These are phyloP conservation scores for Mycena leptocephala DNA, from an alignment of 768 basidiomycete species.

Conservation along the genomic window DNA sequence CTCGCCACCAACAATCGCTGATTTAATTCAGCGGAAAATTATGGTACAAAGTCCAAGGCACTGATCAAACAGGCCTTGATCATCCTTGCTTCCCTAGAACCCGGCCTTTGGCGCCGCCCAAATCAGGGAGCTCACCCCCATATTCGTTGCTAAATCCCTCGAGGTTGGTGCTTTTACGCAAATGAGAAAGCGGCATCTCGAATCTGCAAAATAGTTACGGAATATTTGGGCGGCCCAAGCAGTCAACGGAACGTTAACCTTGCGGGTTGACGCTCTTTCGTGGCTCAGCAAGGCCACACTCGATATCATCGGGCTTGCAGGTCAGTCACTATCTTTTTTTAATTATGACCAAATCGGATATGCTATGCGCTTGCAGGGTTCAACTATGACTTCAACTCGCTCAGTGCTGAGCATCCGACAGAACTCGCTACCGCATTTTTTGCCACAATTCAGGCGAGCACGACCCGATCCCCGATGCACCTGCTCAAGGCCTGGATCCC, in stretches of 20 bases:
- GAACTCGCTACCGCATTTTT: constrained; percentile 62
- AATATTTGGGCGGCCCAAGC: constrained; percentile 61
- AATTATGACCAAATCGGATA: constrained; percentile 42
- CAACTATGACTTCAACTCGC: constrained; percentile 45
- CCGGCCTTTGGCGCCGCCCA: constrained; percentile 66
- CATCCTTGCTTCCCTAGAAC: constrained; percentile 45
- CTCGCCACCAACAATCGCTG: too few relatives aligned
- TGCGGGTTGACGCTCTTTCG: constrained; percentile 68
- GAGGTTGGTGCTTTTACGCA: too few relatives aligned
- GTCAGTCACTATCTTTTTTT: constrained; percentile 58
- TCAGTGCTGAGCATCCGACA: constrained; percentile 37
- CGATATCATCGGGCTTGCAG: constrained; percentile 84
- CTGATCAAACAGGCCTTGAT: background rate
- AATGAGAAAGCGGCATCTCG: background rate
- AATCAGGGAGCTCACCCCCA: constrained; percentile 57
- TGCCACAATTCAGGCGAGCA: constrained; percentile 47
- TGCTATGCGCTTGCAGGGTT: constrained; percentile 37
- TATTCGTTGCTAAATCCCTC: constrained; percentile 57
- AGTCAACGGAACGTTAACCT: constrained; percentile 35
- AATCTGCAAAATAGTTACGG: constrained; percentile 54
- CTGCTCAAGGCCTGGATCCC: background rate
- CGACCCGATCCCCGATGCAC: background rate
- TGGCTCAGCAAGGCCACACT: constrained; percentile 81
- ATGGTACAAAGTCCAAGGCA: constrained; percentile 29
- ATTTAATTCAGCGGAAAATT: constrained; percentile 38